Base-by-base conservation (phyloP, 1,284 basidiomycete species). In the Irpex sp. region DNA sequence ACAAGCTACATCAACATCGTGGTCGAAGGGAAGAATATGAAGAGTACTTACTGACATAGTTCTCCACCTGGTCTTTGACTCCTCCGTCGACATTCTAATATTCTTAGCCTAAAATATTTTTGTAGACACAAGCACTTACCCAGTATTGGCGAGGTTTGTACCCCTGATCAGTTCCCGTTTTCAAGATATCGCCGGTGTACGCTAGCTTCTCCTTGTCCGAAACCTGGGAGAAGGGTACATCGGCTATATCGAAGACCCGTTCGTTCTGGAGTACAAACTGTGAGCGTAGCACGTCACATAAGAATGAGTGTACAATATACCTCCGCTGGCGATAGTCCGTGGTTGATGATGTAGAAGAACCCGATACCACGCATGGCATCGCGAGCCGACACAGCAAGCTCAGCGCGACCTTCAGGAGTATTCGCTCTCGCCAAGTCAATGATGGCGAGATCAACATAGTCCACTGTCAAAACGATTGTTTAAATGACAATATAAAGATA, bases 401-500 rank as follows among this genome's bases (percentile, higher is more conserved):
- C 67, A 8, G 67, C 65, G 0, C 82, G 81, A 2, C 81, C 84
- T 63, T 84, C 82, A 0, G 76, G 72, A 0, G 79, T 86, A 9
- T 71, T 67, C 11, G 79, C 78, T 62, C 81, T 81, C 31, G 85
- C 78, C n/a, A 92, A 74, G 69, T 92, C 89, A 63, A 92, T 82
- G 60, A 84, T 79, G 17, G 85, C 80, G 19, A 92, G 79, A 58
- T 89, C 82, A 0, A 86, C 90, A 77, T 85, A 90, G 48, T 88
- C 83, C 74, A 89, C 87, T 89, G 58, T 21, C 49, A 11, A 51
- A 40, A n/a, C 8, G n/a, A 26, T 26, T 26, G 26, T 26, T 56
- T 3, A 21, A 1, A 9, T 17, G 11, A 1, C 8, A 13, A 7
- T 47, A 11, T n/a, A 34, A 8, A 11, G 17, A 26, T 26, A 26